Evolutionary conservation across 1,284 basidiomycete species (phyloP).

Genomic region (Apiotrichum brassicae): DNA sequence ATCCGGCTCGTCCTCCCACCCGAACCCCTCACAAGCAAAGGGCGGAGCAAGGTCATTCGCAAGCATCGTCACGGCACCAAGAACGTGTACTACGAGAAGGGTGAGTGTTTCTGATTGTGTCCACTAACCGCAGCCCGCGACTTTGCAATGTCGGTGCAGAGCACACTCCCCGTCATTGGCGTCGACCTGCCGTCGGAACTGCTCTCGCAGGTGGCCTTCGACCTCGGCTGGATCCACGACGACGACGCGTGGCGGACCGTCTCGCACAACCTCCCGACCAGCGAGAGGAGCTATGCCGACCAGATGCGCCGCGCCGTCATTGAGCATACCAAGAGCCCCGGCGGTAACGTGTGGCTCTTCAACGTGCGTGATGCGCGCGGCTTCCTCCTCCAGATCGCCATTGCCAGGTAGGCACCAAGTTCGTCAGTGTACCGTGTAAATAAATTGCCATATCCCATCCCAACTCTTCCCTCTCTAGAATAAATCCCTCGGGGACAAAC

Average conservation of each 20-base stretch:
- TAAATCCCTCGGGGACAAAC: neutral
- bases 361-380: slow-evolving; percentile 45
- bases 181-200: slow-evolving; percentile 35
- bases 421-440: neutral
- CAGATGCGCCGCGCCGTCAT: slow-evolving; percentile 27
- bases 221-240: slow-evolving; percentile 36
- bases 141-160: slow-evolving; percentile 31
- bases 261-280: slow-evolving; percentile 16
- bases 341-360: slow-evolving; percentile 55
- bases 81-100: slow-evolving; percentile 43
- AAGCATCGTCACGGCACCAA: slow-evolving; percentile 42
- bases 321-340: slow-evolving; percentile 4
- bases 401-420: neutral
- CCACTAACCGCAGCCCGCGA: slow-evolving; percentile 24
- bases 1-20: slow-evolving; percentile 42
- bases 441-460: neutral
- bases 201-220: slow-evolving; percentile 33
- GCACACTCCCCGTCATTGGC: slow-evolving; percentile 37
- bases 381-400: slow-evolving; percentile 20
- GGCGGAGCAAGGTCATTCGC: slow-evolving; percentile 31
- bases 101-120: slow-evolving; percentile 10
- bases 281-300: slow-evolving; percentile 33
- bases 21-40: slow-evolving; percentile 32
- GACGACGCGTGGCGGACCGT: slow-evolving; percentile 39
- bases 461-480: neutral